Base-by-base conservation (phyloP, 352 stramenopile species). In the Phytopythium sindhum region DNA sequence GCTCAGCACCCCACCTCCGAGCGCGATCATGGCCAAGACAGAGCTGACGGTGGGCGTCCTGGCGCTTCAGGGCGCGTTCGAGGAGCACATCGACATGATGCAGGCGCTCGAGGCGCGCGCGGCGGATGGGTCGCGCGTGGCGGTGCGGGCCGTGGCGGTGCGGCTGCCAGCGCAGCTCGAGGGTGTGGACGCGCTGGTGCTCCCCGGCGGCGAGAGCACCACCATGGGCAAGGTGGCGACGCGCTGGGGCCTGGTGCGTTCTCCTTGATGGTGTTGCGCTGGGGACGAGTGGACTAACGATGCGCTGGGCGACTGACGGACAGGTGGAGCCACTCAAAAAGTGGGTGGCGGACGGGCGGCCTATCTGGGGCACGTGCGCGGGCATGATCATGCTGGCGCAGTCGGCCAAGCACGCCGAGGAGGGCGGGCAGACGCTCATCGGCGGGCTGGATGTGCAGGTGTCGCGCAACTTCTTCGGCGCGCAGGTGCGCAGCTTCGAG, bases 401-500 rank as follows among this genome's bases (percentile, higher is more conserved):
- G 55, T 85, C 78, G 23, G 80, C 84, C 61, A 91, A 91, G 69
- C 84, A 93, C 68, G 74, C 74, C 19, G 88, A 98, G 66, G 75
- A 92, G 66, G 90, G 96, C 62, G 96, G 96, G 15, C 95, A 98
- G 73, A 90, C 86, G 44, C 78, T 98, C 50, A 94, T 99, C 59
- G 95, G 95, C 29, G 96, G 96, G n/a, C 80, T 98, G 62, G 91
- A 98, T 74, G 91, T 98, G 59, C 74, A 97, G 52, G 95, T 98
- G n/a, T 98, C 93, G 70, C 84, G 96, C 60, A 99, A 99, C 78
- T 99, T 98, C 73, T 99, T 99, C 66, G 96, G 96, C 60, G 92
- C 93, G 55, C 96, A 99, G 64, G 86, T 98, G 63, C 84, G 78
- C 61, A 85, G 76, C 65, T 88, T 89, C 61, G 80, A 96, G 44